Base-by-base conservation (phyloP, 2,329 filamentous ascomycete genomes). In the Davidsoniella eucalypti region DNA sequence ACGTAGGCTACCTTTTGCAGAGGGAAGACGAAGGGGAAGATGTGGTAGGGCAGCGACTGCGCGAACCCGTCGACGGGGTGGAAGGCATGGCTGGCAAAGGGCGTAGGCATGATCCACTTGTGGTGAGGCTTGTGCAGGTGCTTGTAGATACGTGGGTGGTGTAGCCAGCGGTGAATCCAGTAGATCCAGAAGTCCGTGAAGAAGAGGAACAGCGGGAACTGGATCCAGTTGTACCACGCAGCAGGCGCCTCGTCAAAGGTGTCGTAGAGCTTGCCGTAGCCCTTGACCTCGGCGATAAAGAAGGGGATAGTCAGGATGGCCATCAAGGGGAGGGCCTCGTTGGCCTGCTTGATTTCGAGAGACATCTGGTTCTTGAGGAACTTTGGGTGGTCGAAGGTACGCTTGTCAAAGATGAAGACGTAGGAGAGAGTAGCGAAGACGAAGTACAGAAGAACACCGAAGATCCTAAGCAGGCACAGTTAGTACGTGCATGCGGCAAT, bases 81-180 rank as follows among this genome's bases (percentile, higher is more conserved):
- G 75, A 96, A 96, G 52, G 90, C 90, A 62, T 94, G 84, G 58
- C 82, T 87, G 40, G 90, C 88, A 64, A 78, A 95, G 0, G 90
- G 90, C 2, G 87, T 94, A 2, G 90, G 90, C 86, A 95, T 93
- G 67, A 96, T 95, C 90, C 90, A 96, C 71, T 94, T 95, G 79
- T 96, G 90, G 68, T 96, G 90, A 57, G 87, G 82, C 77, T 96
- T 96, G 76, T 96, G 90, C 46, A 95, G 73, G 57, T 72, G 71
- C 71, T 88, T 93, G 76, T 96, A 96, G 58, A 67, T 58, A 49
- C 69, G 61, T 14, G 84, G 84, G 65, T 87, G 81, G 67, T 94
- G 87, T 54, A 93, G 74, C 52, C 77, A 82, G 52, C 87, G 82
- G 69, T 94, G 87, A 60, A 93, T 90, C 75, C 83, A 86, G 73